phyloP scores from a whole-genome alignment of 805 yeast species.

The Sugiyamaella americana region DNA sequence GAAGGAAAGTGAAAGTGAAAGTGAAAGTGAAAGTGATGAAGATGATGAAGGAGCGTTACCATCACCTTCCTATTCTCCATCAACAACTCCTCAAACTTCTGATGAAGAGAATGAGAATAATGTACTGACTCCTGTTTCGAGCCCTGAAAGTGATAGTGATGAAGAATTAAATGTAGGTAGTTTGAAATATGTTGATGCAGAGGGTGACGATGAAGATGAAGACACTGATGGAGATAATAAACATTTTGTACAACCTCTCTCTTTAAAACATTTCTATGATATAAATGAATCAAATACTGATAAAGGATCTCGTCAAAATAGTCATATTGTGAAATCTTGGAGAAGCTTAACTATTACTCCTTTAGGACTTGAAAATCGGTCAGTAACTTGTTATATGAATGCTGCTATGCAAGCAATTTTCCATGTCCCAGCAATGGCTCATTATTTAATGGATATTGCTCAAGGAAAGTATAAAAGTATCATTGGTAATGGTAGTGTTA shows the following conservation, averaged over 20 bases:
- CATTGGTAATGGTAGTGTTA: constrained; percentile 23
- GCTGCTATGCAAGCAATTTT: constrained; percentile 87
- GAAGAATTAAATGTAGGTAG: constrained; percentile 6
- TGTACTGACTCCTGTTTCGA: constrained; percentile 1
- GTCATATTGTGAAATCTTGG: constrained; percentile 66
- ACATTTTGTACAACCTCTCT: constrained; percentile 8
- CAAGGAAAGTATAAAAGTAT: constrained; percentile 40
- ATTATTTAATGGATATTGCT: constrained; percentile 65
- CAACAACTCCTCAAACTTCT: not conserved
- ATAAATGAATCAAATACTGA: constrained; percentile 55
- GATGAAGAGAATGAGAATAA: not conserved
- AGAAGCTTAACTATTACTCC: constrained; percentile 40
- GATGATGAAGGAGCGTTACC: not conserved
- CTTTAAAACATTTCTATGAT: constrained; percentile 42
- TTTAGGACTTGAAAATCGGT: constrained; percentile 78
- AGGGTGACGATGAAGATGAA: constrained; percentile 4
- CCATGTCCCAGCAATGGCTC: constrained; percentile 86
- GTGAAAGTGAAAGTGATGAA: not conserved
- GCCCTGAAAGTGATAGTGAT: constrained; percentile 7
- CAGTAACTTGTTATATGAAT: constrained; percentile 95
- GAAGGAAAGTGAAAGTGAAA: not conserved
- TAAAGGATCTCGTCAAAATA: constrained; percentile 54
- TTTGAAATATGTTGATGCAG: constrained; percentile 2
- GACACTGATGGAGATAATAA: constrained; percentile 2
- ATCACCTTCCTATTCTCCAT: not conserved